Base-by-base conservation (phyloP, 495 filamentous ascomycete genomes). In the Arthonia radiata region DNA sequence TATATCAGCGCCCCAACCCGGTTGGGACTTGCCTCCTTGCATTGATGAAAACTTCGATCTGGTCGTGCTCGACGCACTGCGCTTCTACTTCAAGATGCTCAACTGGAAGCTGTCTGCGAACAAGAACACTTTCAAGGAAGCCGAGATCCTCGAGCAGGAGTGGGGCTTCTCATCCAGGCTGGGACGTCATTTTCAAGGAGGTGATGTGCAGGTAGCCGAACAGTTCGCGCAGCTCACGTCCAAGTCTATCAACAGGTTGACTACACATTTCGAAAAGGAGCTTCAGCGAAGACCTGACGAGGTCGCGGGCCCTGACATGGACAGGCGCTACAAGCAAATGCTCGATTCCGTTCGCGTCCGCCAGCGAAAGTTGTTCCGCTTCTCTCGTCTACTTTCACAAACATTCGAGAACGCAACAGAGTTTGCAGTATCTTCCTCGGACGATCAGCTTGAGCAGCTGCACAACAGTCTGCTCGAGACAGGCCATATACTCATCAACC, bases 41-140 rank as follows among this genome's bases (percentile, higher is more conserved):
- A 91, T 97, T 37, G 86, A 92, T 42, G 86, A 97, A 34, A 74
- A 77, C 27, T 94, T 94, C 39, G 86, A 97, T 40, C 59, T 66
- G n/a, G 77, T 86, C n/a, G 79, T 93, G 4, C 47, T 97, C 27
- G 82, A 93, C 42, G 83, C 83, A 1, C 57, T 97, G 36, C 89
- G 81, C 42, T 94, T 90, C 44, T 97, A 94, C 44, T 94, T 97
- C 56, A 76, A 79, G 37, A 73, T 97, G 52, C 55, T 97, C 27
- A 91, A 91, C 38, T 92, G 81, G 76, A 93, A 93, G 43, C 54
- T 97, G 24, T 80, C 79, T 41, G 77, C 80, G 24, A 94, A 93
- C 51, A 93, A 91, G 44, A 97, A 94, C 48, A 92, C 86, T 0
- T 94, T 94, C 60, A 94, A 94, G 43, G 86, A 94, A 40, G 86